These are phyloP conservation scores for Colletotrichum liaoningense DNA, from an alignment of 2,329 filamentous ascomycete species.

Conservation along the genomic window DNA sequence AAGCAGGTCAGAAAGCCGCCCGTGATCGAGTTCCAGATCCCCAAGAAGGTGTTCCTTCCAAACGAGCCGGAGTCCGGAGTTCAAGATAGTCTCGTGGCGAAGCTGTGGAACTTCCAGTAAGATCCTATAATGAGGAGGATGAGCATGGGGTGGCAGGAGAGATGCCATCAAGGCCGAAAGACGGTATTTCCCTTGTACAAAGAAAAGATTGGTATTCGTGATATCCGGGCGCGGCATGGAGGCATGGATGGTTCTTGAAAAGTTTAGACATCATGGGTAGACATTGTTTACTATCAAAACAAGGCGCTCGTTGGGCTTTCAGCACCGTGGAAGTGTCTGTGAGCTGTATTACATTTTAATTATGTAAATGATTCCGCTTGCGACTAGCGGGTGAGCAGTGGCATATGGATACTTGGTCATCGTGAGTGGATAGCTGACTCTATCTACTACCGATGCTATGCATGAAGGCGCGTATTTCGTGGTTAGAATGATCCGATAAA, in stretches of 20 bases:
- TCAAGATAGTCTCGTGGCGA: constrained; percentile 67
- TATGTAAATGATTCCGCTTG: background rate
- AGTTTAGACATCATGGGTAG: constrained; percentile 6
- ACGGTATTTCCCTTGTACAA: background rate
- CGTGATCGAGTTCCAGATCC: constrained; percentile 94
- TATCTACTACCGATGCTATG: background rate
- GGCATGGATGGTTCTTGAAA: constrained; percentile 14
- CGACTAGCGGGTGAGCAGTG: too few species aligned
- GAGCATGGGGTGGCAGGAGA: background rate
- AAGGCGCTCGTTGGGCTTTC: background rate
- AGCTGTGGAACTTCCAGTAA: constrained; percentile 68
- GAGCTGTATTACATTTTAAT: background rate
- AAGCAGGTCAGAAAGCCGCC: constrained; percentile 88
- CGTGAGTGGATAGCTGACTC: too few species aligned
- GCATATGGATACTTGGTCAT: too few species aligned
- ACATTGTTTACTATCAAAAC: background rate
- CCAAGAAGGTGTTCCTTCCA: constrained; percentile 79
- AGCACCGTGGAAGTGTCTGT: background rate
- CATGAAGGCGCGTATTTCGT: background rate
- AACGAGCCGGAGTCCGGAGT: constrained; percentile 59
- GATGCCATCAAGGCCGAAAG: background rate
- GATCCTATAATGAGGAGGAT: background rate
- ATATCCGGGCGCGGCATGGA: constrained; percentile 10
- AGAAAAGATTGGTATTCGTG: constrained; percentile 8
- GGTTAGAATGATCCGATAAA: background rate